These are phyloP conservation scores for Wallacemonas sp. DNA, from an alignment of 208 protist species.

Conservation along the genomic window DNA sequence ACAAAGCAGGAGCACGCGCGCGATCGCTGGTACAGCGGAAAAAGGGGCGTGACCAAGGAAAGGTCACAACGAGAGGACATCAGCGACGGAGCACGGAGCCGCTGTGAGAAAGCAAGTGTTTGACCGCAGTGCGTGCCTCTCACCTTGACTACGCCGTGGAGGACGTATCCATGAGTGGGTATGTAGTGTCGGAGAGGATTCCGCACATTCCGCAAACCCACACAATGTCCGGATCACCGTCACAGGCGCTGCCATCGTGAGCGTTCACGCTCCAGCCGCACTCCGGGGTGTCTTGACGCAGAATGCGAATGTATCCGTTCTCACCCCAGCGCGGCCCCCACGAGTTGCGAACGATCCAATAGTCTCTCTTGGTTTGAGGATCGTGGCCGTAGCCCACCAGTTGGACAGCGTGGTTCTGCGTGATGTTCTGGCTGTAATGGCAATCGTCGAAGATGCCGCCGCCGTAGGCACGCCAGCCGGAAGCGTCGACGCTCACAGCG, in stretches of 20 bases:
- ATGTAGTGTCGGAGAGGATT: conserved; percentile 71
- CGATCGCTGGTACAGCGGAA: too few species aligned
- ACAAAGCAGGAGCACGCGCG: too few species aligned
- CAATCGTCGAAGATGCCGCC: conserved; percentile 77
- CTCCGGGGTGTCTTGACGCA: conserved; percentile 30
- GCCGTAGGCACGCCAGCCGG: conserved; percentile 60
- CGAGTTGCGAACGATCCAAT: conserved; percentile 92
- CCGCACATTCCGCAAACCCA: conserved; percentile 85
- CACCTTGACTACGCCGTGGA: too few species aligned
- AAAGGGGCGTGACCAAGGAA: too few species aligned
- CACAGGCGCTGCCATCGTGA: conserved; percentile 62
- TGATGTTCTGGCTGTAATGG: conserved; percentile 55
- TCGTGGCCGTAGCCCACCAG: conserved; percentile 85
- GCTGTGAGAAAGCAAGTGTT: too few species aligned
- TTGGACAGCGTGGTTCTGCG: conserved; percentile 83
- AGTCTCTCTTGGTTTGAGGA: conserved; percentile 36
- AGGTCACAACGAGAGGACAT: too few species aligned
- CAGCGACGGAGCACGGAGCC: too few species aligned
- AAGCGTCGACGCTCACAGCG: conserved; percentile 76
- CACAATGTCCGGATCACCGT: conserved; percentile 50
- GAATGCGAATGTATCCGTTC: conserved; percentile 78
- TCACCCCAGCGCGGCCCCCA: conserved; percentile 81
- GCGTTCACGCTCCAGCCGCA: conserved; percentile 41
- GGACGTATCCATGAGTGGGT: conserved; percentile 36
- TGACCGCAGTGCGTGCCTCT: too few species aligned